phyloP scores from a whole-genome alignment of 331 rosid genomes.

The Acacia concinna region DNA sequence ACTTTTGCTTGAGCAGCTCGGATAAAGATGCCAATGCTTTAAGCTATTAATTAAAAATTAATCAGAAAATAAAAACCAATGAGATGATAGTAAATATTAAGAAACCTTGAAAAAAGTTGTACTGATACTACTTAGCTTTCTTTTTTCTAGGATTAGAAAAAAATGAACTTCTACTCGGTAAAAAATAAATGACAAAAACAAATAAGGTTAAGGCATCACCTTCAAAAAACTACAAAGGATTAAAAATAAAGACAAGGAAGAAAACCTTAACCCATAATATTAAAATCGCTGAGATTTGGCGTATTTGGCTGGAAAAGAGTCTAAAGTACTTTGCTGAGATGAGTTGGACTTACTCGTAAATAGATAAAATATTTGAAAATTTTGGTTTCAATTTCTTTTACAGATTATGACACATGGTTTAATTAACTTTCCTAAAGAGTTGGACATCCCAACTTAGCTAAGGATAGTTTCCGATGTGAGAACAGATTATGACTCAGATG shows the following conservation, averaged over 20 bases:
- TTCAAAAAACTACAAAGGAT: neutral
- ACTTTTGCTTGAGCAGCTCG: conserved; percentile 62
- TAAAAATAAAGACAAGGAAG: neutral
- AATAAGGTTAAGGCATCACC: neutral
- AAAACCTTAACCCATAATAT: neutral
- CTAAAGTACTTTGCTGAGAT: neutral
- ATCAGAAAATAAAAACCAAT: conserved; percentile 12
- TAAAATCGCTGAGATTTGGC: neutral
- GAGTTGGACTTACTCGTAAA: neutral
- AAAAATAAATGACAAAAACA: neutral
- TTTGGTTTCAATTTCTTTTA: neutral
- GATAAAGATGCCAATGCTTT: conserved; percentile 85
- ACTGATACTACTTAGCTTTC: neutral
- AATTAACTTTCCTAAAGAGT: neutral
- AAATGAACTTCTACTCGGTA: neutral
- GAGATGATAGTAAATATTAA: conserved; percentile 26
- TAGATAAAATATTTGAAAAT: neutral
- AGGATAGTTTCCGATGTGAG: neutral
- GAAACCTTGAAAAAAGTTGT: neutral
- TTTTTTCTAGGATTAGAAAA: neutral
- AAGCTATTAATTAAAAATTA: conserved; percentile 52
- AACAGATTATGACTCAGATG: neutral
- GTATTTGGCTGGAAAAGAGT: neutral
- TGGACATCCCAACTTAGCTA: neutral
- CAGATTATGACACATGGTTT: neutral